A percentile compares a stretch with the other conserved stretches of the same genome.
phyloP scores from a whole-genome alignment of 768 basidiomycete species.

The Leucosporidium scottii region DNA sequence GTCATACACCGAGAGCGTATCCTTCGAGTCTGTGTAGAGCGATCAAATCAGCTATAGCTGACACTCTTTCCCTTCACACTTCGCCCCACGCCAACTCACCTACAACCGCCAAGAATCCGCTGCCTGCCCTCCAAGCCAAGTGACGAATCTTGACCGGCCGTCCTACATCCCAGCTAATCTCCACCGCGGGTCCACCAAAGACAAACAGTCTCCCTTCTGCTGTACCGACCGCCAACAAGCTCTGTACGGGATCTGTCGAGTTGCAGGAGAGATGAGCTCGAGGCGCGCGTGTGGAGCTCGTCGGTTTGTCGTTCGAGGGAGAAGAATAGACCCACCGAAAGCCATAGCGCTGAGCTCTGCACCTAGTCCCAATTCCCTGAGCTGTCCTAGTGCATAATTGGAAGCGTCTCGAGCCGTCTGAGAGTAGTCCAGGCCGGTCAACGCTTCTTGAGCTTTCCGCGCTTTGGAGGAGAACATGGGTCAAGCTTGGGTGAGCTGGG shows the following conservation, averaged over 20 bases:
- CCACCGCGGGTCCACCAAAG: slow-evolving; percentile 63
- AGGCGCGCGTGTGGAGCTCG: slow-evolving; percentile 1
- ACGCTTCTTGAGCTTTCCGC: background rate
- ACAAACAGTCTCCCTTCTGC: slow-evolving; percentile 57
- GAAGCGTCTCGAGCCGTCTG: background rate
- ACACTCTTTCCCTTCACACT: too few species aligned
- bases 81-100: slow-evolving; percentile 47
- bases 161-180: slow-evolving; percentile 49
- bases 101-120: slow-evolving; percentile 55
- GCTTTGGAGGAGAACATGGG: background rate
- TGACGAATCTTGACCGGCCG: slow-evolving; percentile 51
- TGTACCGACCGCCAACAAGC: slow-evolving; percentile 51
- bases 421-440: slow-evolving; percentile 6
- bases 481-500: background rate
- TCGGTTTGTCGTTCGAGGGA: background rate
- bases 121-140: slow-evolving; percentile 55
- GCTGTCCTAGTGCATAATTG: slow-evolving; percentile 15
- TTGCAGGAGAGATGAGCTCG: background rate
- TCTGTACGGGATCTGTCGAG: slow-evolving; percentile 43
- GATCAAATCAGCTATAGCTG: slow-evolving; percentile 48
- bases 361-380: slow-evolving; percentile 18
- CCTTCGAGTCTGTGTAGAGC: slow-evolving; percentile 36
- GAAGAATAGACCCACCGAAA: slow-evolving; percentile 1
- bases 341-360: slow-evolving; percentile 23
- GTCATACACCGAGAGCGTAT: slow-evolving; percentile 38